Conservation (phyloP, 805 yeast genomes). For the Candida coleopterorum region DNA sequence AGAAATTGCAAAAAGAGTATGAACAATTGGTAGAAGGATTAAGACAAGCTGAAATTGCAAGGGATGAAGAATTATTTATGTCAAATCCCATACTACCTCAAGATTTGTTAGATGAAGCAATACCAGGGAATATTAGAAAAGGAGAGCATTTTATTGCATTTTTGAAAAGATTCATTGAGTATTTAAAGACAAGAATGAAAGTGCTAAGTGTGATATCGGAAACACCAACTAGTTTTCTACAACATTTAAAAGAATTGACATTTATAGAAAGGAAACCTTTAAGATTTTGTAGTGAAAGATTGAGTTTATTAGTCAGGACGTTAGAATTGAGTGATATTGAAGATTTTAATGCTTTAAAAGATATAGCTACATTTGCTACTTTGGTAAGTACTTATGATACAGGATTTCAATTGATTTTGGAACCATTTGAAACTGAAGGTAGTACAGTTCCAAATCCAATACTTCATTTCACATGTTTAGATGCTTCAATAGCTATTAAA, state of each 20-base stretch:
- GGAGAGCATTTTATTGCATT: conserved; percentile 97
- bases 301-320: conserved; percentile 83
- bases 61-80: conserved; percentile 65
- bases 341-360: conserved; percentile 88
- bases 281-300: conserved; percentile 85
- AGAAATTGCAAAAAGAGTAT: conserved; percentile 83
- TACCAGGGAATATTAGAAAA: conserved; percentile 94
- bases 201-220: conserved; percentile 97
- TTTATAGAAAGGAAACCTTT: conserved; percentile 90
- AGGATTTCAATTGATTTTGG: conserved; percentile 87
- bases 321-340: conserved; percentile 84
- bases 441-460: conserved; percentile 96
- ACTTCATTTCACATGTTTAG: conserved; percentile 86
- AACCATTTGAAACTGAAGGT: conserved; percentile 93
- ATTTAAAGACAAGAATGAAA: conserved; percentile 94
- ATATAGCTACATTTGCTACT: conserved; percentile 95
- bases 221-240: conserved; percentile 88
- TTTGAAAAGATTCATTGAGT: conserved; percentile 87
- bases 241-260: conserved; percentile 88
- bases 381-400: conserved; percentile 90
- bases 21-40: conserved; percentile 87
- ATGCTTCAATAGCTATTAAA: conserved; percentile 96
- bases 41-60: conserved; percentile 68
- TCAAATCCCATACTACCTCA: conserved; percentile 83
- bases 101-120: conserved; percentile 85